These are phyloP conservation scores for Trametopsis cervina DNA, from an alignment of 768 basidiomycete genomes.

Conservation along the genomic window DNA sequence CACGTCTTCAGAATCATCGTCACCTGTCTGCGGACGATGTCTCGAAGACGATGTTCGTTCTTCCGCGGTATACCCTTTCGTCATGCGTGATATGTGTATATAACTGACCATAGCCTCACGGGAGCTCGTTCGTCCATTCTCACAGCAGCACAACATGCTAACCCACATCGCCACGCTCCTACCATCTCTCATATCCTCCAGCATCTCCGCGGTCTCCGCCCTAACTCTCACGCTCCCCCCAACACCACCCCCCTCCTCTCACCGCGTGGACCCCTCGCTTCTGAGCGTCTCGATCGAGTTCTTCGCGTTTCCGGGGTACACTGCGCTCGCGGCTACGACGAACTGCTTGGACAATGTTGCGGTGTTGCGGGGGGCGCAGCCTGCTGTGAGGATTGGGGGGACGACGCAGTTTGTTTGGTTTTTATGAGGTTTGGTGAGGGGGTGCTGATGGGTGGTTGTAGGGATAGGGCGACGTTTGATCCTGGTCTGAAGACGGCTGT, in stretches of 20 bases:
- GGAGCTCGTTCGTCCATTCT: no score
- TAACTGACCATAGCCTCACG: no score
- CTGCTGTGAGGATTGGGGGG: constrained; percentile 31
- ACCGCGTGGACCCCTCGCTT: constrained; percentile 23
- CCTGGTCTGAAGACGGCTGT: constrained; percentile 25
- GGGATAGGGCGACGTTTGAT: constrained; percentile 35
- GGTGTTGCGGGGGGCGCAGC: constrained; percentile 24
- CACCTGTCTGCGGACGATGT: no score
- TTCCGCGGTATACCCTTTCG: no score
- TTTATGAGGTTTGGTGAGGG: neutral
- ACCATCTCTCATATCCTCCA: no score
- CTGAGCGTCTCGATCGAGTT: constrained; percentile 32
- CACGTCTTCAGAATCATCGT: no score
- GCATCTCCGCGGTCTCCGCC: no score
- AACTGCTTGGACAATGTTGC: constrained; percentile 29
- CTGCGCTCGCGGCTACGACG: constrained; percentile 23
- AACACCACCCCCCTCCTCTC: constrained; percentile 21
- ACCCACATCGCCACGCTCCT: no score
- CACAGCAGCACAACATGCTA: no score
- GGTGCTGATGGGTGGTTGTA: constrained; percentile 8
- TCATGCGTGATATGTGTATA: no score
- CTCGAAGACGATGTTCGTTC: no score
- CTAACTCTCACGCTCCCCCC: constrained; percentile 22
- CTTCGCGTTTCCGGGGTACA: constrained; percentile 34
- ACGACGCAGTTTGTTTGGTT: constrained; percentile 28